phyloP scores from a whole-genome alignment of 768 basidiomycete species.

The Coprinopsis cinerea region DNA sequence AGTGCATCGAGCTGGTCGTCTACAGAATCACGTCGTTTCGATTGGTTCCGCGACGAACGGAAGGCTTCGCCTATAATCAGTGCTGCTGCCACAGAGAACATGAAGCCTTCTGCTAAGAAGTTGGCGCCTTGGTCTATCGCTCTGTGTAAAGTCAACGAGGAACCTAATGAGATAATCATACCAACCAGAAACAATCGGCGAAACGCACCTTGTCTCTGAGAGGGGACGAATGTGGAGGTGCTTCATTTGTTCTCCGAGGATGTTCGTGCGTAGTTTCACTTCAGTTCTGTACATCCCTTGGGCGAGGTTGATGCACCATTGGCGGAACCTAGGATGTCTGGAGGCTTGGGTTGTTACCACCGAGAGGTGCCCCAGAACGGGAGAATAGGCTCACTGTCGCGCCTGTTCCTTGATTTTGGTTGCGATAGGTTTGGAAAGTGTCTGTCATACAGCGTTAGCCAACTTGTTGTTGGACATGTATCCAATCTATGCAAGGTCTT shows the following conservation, averaged over 20 bases:
- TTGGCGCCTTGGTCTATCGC: slow-evolving; percentile 87
- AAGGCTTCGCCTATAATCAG: slow-evolving; percentile 76
- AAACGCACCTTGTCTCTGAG: slow-evolving; percentile 62
- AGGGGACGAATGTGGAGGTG: slow-evolving; percentile 56
- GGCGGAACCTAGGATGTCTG: slow-evolving; percentile 67
- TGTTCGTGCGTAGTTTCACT: slow-evolving; percentile 62
- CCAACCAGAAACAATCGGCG: neutral
- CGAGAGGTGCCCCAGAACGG: too few relatives aligned
- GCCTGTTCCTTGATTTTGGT: slow-evolving; percentile 64
- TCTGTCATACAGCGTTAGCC: slow-evolving; percentile 34
- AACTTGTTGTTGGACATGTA: too few relatives aligned
- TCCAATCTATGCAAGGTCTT: too few relatives aligned
- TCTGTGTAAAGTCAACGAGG: slow-evolving; percentile 27
- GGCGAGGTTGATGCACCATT: slow-evolving; percentile 65
- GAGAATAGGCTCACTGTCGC: slow-evolving; percentile 65
- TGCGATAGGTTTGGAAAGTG: slow-evolving; percentile 81
- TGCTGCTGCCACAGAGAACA: slow-evolving; percentile 68
- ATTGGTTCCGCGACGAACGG: slow-evolving; percentile 63
- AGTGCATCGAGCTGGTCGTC: slow-evolving; percentile 67
- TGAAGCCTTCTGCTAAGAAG: slow-evolving; percentile 76
- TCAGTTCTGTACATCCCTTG: slow-evolving; percentile 75
- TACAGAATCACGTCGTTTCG: slow-evolving; percentile 65
- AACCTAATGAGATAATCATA: neutral
- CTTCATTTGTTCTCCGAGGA: slow-evolving; percentile 72
- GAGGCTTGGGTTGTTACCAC: too few relatives aligned